phyloP scores from a whole-genome alignment of 176 grass and related monocot species.

The Musa beccarii region DNA sequence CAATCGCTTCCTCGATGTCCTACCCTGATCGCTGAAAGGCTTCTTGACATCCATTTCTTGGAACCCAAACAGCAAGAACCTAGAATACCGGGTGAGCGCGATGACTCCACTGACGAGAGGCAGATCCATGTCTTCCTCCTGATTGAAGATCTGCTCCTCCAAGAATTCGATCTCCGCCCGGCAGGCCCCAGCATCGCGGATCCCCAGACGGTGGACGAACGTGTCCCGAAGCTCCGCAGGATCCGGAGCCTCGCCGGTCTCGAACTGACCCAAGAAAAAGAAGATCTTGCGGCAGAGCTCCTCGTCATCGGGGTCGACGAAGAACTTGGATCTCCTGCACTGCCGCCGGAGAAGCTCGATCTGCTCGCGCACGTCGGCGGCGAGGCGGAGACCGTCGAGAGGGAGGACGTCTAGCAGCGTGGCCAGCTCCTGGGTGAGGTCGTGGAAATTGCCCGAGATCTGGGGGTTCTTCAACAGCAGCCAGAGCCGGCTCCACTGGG shows the following conservation, averaged over 20 bases:
- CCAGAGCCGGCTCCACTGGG: constrained; percentile 59
- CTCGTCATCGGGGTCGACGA: constrained; percentile 47
- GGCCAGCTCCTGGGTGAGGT: constrained; percentile 77
- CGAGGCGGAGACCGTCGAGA: constrained; percentile 38
- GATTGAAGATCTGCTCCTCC: constrained; percentile 70
- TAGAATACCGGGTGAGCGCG: constrained; percentile 61
- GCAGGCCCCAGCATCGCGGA: constrained; percentile 39
- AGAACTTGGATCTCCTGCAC: constrained; percentile 26
- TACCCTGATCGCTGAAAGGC: background rate
- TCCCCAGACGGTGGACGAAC: constrained; percentile 47
- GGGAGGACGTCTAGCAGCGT: constrained; percentile 78
- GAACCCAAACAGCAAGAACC: constrained; percentile 62
- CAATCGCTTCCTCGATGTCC: constrained; percentile 20
- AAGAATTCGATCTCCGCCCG: constrained; percentile 69
- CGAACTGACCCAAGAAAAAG: constrained; percentile 38
- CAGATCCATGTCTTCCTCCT: constrained; percentile 72
- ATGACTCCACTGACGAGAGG: constrained; percentile 49
- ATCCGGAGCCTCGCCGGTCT: constrained; percentile 36
- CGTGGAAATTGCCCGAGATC: constrained; percentile 58
- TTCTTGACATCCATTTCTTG: constrained; percentile 14
- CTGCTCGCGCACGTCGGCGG: constrained; percentile 41
- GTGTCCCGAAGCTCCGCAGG: constrained; percentile 24
- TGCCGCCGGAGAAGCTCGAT: constrained; percentile 44
- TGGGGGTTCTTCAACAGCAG: constrained; percentile 40
- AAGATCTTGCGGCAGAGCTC: constrained; percentile 39